Evolutionary conservation across 768 basidiomycete species (phyloP).

Genomic region (Pisolithus microcarpus): DNA sequence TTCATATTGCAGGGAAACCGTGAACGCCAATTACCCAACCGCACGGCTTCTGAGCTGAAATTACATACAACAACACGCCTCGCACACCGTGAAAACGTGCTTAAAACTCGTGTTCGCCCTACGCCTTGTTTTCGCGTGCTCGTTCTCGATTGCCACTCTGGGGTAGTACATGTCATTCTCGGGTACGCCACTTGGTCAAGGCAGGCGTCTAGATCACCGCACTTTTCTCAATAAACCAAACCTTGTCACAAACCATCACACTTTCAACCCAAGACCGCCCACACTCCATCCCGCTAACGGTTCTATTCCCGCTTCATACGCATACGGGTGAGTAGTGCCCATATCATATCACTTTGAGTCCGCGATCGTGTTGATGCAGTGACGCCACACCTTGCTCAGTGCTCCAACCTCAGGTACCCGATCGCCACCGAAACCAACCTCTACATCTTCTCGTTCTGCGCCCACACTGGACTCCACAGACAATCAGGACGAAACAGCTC

Average conservation of each 20-base stretch:
- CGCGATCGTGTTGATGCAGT: conserved; percentile 11
- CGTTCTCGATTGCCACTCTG: neutral
- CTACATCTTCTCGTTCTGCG: conserved; percentile 27
- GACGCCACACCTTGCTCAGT: conserved; percentile 29
- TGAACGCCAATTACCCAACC: neutral
- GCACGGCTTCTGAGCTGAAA: neutral
- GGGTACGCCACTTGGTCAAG: conserved; percentile 75
- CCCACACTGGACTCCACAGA: conserved; percentile 35
- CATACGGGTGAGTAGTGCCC: conserved; percentile 52
- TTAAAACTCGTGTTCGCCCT: neutral
- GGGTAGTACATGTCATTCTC: conserved; percentile 72
- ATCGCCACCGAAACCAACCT: conserved; percentile 50
- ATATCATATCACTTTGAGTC: conserved; percentile 9
- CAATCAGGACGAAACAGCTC: conserved; percentile 39
- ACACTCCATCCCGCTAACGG: conserved; percentile 24
- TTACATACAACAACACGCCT: conserved; percentile 1
- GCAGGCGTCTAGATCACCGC: conserved; percentile 77
- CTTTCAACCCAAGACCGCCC: conserved; percentile 18
- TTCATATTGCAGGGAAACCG: neutral
- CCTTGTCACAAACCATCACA: conserved; percentile 27
- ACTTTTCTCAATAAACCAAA: conserved; percentile 61
- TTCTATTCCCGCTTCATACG: conserved; percentile 53
- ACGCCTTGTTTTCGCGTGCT: conserved; percentile 4
- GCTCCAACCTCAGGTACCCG: conserved; percentile 49
- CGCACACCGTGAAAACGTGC: conserved; percentile 10